These are phyloP conservation scores for Ophiorrhiza pumila DNA, from an alignment of 257 asterid genomes.

Conservation along the genomic window DNA sequence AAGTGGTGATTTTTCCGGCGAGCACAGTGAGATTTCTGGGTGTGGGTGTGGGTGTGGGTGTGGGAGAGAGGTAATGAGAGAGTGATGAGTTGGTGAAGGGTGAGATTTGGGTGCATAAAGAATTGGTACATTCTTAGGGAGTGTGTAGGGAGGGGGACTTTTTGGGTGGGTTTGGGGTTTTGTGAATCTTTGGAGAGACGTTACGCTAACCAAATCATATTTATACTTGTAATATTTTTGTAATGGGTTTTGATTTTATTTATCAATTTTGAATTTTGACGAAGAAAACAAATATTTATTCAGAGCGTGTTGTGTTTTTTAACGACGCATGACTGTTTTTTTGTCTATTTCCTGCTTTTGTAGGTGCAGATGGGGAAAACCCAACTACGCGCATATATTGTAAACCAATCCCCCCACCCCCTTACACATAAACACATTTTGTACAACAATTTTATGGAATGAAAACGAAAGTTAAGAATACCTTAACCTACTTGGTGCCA, in stretches of 20 bases:
- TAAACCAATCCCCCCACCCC: neutral
- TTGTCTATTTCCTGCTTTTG: conserved; percentile 8
- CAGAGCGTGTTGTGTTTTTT: conserved; percentile 3
- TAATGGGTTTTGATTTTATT: conserved; percentile 13
- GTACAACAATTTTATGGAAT: too few relatives aligned
- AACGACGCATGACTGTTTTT: conserved; percentile 17
- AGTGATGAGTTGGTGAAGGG: conserved; percentile 22
- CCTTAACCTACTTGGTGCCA: too few relatives aligned
- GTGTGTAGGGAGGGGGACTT: conserved; percentile 28
- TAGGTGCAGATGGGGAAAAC: conserved; percentile 4
- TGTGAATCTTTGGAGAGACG: conserved; percentile 54
- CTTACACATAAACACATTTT: too few relatives aligned
- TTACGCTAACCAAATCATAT: conserved; percentile 41
- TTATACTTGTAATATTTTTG: conserved; percentile 32
- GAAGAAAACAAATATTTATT: conserved; percentile 10
- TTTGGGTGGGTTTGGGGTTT: conserved; percentile 43
- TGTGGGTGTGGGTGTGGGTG: conserved; percentile 26
- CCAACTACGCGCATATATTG: conserved; percentile 1
- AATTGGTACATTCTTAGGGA: conserved; percentile 29
- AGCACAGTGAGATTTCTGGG: conserved; percentile 34
- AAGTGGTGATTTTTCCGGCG: conserved; percentile 33
- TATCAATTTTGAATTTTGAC: conserved; percentile 7
- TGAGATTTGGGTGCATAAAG: conserved; percentile 42
- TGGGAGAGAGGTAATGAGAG: conserved; percentile 17
- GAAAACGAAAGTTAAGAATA: too few relatives aligned